Percentiles rank a stretch among this genome's conserved stretches.
Conservation (phyloP, 495 filamentous ascomycete species). For the Copromyces sp. region DNA sequence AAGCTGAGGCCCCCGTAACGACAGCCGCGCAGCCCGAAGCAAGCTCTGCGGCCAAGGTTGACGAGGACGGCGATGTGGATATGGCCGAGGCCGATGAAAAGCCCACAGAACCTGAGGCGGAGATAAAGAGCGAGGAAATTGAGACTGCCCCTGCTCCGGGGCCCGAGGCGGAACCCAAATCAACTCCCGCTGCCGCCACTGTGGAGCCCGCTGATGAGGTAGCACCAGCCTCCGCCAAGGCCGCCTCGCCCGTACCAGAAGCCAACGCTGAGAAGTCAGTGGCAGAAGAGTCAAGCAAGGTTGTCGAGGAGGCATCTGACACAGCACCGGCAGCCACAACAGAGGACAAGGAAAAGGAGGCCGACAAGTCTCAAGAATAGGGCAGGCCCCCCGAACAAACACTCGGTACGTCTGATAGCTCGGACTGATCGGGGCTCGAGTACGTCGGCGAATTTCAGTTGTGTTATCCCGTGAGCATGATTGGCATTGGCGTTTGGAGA, state of each 20-base stretch:
- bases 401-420: background rate
- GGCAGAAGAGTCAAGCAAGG: background rate
- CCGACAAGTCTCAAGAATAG: background rate
- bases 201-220: slow-evolving; percentile 1
- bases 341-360: slow-evolving; percentile 4
- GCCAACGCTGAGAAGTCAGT: background rate
- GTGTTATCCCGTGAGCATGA: background rate
- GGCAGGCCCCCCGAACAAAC: background rate
- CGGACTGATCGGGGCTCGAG: background rate
- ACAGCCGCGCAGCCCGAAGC: background rate
- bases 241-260: background rate
- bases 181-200: slow-evolving; percentile 1
- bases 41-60: slow-evolving; percentile 9
- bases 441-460: background rate
- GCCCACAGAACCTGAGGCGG: slow-evolving; percentile 7
- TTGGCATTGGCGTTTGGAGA: background rate
- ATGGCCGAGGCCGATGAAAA: slow-evolving; percentile 22
- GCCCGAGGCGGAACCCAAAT: slow-evolving; percentile 3
- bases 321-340: background rate
- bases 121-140: slow-evolving; percentile 25
- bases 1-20: background rate
- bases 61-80: slow-evolving; percentile 28
- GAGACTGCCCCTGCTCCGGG: slow-evolving; percentile 9
- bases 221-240: background rate
- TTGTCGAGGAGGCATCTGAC: background rate